Conservation (phyloP, 169 alveolate species). For the Cryptosporidium xiaoi region DNA sequence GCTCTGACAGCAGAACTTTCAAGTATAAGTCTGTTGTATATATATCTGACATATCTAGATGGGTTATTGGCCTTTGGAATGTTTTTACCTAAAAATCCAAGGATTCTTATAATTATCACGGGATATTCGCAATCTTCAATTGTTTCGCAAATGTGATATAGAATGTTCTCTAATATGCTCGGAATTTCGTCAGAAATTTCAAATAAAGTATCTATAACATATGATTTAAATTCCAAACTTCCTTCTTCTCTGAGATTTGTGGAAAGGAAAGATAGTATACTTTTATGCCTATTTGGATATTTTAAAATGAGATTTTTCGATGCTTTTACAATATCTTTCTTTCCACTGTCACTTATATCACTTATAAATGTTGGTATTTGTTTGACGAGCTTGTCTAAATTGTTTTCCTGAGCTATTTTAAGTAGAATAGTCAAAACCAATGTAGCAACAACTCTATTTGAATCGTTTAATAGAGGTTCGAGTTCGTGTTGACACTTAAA, state of each 20-base stretch:
- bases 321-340: slow-evolving; percentile 91
- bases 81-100: slow-evolving; percentile 90
- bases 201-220: slow-evolving; percentile 92
- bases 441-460: slow-evolving; percentile 93
- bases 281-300: slow-evolving; percentile 92
- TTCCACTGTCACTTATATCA: slow-evolving; percentile 88
- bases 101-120: slow-evolving; percentile 85
- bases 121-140: slow-evolving; percentile 98
- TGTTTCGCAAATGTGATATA: slow-evolving; percentile 94
- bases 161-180: slow-evolving; percentile 86
- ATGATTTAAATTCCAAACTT: slow-evolving; percentile 88
- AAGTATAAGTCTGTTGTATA: slow-evolving; percentile 94
- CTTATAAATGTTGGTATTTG: slow-evolving; percentile 87
- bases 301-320: slow-evolving; percentile 91
- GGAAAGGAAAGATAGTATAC: slow-evolving; percentile 89
- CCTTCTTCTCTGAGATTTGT: slow-evolving; percentile 92
- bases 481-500: slow-evolving; percentile 87
- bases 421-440: slow-evolving; percentile 94
- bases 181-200: slow-evolving; percentile 86
- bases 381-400: slow-evolving; percentile 91
- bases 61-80: slow-evolving; percentile 92
- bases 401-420: slow-evolving; percentile 94
- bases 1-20: slow-evolving; percentile 96
- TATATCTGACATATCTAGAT: slow-evolving; percentile 92
- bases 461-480: slow-evolving; percentile 90